Percentiles rank a stretch among this genome's conserved stretches.
These are phyloP conservation scores for Ogataea methanolica DNA, from an alignment of 805 yeast species.

Conservation along the genomic window DNA sequence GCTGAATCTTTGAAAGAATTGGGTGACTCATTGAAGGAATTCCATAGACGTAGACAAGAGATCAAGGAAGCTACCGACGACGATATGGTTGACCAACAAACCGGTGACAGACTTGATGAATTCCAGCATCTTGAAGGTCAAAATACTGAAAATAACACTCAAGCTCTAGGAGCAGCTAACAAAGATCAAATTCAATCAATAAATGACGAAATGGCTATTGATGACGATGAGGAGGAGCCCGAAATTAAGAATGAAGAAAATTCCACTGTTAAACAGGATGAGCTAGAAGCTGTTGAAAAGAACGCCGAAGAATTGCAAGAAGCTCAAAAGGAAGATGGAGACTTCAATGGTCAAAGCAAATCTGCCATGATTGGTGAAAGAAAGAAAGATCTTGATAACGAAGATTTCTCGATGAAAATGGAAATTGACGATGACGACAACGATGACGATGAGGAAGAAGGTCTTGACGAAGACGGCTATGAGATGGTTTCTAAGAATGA, in stretches of 20 bases:
- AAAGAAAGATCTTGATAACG: constrained; percentile 28
- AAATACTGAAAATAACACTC: constrained; percentile 73
- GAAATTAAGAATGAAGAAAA: constrained; percentile 31
- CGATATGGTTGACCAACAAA: constrained; percentile 45
- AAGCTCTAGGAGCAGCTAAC: constrained; percentile 88
- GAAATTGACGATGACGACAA: constrained; percentile 29
- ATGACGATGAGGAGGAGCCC: constrained; percentile 50
- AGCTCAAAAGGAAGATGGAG: constrained; percentile 13
- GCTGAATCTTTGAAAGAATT: constrained; percentile 78
- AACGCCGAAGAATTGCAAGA: constrained; percentile 25
- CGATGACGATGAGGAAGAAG: constrained; percentile 27
- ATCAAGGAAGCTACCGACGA: constrained; percentile 67
- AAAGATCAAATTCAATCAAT: constrained; percentile 73
- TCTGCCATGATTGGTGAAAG: constrained; percentile 20
- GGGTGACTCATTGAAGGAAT: constrained; percentile 89
- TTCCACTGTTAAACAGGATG: constrained; percentile 21
- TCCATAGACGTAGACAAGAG: constrained; percentile 85
- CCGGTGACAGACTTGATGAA: constrained; percentile 75
- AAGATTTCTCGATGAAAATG: constrained; percentile 44
- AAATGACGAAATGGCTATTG: constrained; percentile 78
- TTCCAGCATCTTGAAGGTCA: constrained; percentile 82
- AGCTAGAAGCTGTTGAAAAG: constrained; percentile 23
- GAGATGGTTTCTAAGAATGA: constrained; percentile 17
- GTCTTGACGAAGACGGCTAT: constrained; percentile 15
- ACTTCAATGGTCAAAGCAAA: constrained; percentile 13